Conservation (phyloP, 202 grass and related monocot genomes). For the Sporobolus alterniflorus region DNA sequence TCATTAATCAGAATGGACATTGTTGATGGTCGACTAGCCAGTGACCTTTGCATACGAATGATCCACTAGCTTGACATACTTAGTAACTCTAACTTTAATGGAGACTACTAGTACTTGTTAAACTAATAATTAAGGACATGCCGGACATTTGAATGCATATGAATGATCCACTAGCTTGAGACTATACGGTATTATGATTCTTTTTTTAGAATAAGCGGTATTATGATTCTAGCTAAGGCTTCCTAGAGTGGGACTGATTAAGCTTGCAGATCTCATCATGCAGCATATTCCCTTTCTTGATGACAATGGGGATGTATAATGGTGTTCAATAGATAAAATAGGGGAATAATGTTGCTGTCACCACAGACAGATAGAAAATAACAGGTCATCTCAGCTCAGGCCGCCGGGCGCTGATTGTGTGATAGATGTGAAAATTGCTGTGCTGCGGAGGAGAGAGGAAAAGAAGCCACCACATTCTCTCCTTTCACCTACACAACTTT, state of each 20-base stretch:
- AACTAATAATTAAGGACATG: too few relatives aligned
- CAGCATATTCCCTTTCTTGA: conserved; percentile 19
- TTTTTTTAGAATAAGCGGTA: neutral
- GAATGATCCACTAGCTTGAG: neutral
- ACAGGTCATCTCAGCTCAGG: too few relatives aligned
- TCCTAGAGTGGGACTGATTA: conserved; percentile 13
- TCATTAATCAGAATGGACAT: conserved; percentile 5
- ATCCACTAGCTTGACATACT: neutral
- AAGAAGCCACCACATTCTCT: too few relatives aligned
- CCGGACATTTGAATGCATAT: too few relatives aligned
- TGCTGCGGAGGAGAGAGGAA: too few relatives aligned
- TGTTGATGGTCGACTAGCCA: neutral
- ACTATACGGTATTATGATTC: too few relatives aligned
- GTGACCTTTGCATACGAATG: neutral
- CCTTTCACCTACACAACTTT: too few relatives aligned
- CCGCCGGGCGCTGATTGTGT: too few relatives aligned
- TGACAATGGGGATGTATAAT: neutral
- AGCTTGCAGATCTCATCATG: conserved; percentile 27
- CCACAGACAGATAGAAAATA: too few relatives aligned
- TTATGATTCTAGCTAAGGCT: neutral
- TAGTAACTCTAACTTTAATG: neutral
- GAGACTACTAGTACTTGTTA: neutral
- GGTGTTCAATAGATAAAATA: neutral
- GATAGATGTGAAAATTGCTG: too few relatives aligned
- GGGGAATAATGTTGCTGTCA: conserved; percentile 40